Evolutionary conservation across 2,329 filamentous ascomycete species (phyloP).

Genomic region (Ophiostoma montium): DNA sequence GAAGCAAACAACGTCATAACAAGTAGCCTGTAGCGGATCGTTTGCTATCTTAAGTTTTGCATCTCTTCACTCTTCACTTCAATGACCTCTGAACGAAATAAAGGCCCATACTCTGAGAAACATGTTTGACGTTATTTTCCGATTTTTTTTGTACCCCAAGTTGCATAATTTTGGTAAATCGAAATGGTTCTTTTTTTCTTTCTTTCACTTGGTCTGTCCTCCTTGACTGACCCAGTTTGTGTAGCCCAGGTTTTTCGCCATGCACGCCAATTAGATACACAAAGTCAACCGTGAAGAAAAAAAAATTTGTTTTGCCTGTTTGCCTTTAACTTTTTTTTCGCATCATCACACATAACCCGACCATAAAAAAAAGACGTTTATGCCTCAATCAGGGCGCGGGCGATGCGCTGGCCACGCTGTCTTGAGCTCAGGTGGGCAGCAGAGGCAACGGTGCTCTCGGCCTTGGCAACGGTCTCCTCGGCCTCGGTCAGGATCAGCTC

Average conservation of each 20-base stretch:
- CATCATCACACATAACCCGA: background rate
- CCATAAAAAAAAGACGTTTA: conserved; percentile 22
- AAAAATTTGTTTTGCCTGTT: too few species aligned
- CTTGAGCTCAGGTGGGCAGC: conserved; percentile 68
- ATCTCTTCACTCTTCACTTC: background rate
- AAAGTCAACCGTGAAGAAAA: background rate
- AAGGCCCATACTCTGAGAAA: background rate
- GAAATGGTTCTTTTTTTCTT: background rate
- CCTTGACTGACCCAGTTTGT: background rate
- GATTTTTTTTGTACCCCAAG: background rate
- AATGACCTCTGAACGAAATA: conserved; percentile 3
- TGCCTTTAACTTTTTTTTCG: background rate
- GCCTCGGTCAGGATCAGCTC: conserved; percentile 98
- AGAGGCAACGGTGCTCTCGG: conserved; percentile 50
- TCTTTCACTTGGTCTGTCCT: background rate
- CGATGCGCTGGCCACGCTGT: conserved; percentile 67
- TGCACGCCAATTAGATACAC: conserved; percentile 6
- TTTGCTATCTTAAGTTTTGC: too few species aligned
- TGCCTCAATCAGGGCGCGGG: conserved; percentile 51
- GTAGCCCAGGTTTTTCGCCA: background rate
- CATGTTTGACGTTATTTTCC: conserved; percentile 1
- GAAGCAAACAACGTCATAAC: background rate
- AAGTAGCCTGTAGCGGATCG: too few species aligned
- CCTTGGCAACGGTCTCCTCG: conserved; percentile 92
- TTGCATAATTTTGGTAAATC: background rate